Evolutionary conservation across 129 eudicot species (phyloP).

Genomic region (Apium graveolens): DNA sequence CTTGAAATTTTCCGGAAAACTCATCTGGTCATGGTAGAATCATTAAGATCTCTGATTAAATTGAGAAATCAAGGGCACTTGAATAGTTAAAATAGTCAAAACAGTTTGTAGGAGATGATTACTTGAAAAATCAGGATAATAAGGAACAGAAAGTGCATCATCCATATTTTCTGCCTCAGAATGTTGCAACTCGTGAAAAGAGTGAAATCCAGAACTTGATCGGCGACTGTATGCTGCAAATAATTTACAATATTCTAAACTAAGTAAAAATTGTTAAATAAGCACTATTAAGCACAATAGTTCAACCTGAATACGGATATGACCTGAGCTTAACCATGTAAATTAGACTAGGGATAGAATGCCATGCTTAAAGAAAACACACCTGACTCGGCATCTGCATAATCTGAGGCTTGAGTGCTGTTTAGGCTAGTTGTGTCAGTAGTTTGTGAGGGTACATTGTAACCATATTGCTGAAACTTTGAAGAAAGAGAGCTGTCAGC

Average conservation of each 20-base stretch:
- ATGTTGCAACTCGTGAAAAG: conserved; percentile 50
- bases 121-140: conserved; percentile 51
- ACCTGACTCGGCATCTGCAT: conserved; percentile 95
- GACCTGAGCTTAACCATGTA: background rate
- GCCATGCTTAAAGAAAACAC: conserved; percentile 7
- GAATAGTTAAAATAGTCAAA: background rate
- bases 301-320: background rate
- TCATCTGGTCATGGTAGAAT: conserved; percentile 38
- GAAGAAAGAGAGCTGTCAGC: conserved; percentile 55
- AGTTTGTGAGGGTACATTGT: conserved; percentile 58
- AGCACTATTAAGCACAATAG: background rate
- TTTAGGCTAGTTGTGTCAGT: conserved; percentile 61
- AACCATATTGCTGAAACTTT: conserved; percentile 35
- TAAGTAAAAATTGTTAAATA: background rate
- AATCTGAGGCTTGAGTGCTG: conserved; percentile 77
- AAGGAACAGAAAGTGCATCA: conserved; percentile 48
- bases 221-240: conserved; percentile 72
- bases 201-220: conserved; percentile 53
- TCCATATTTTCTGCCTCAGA: conserved; percentile 33
- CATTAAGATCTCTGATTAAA: conserved; percentile 1
- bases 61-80: background rate
- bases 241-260: background rate
- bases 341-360: background rate
- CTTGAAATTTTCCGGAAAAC: conserved; percentile 44
- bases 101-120: conserved; percentile 11